Conservation (phyloP, 108 stramenopile genomes). For the Skeletonema tropicum region DNA sequence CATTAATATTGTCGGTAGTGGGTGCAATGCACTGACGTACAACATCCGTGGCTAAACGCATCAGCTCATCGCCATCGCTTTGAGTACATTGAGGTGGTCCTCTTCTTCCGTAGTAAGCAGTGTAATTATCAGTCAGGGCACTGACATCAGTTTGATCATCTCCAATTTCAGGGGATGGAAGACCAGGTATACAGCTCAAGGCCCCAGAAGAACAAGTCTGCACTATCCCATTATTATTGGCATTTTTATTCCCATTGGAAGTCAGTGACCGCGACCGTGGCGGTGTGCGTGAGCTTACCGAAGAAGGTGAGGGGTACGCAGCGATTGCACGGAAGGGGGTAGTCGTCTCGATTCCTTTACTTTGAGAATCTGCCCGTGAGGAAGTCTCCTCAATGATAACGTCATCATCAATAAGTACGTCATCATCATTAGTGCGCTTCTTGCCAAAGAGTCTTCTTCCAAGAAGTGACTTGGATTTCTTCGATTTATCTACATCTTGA, state of each 20-base stretch:
- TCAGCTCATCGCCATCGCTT: background rate
- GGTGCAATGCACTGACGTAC: background rate
- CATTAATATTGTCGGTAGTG: background rate
- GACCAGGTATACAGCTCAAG: background rate
- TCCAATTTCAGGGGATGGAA: background rate
- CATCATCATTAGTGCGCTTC: background rate
- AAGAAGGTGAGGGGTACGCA: background rate
- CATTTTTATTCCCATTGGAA: background rate
- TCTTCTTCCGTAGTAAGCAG: background rate
- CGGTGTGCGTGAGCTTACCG: no score
- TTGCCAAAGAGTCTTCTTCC: background rate
- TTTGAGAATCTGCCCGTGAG: background rate
- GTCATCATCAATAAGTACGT: background rate
- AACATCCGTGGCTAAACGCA: background rate
- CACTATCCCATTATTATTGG: background rate
- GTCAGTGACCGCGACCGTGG: background rate
- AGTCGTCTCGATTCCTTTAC: background rate
- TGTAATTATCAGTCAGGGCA: background rate
- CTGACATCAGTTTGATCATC: background rate
- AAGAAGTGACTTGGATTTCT: background rate
- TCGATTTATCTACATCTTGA: background rate
- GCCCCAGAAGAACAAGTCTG: background rate
- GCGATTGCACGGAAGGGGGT: background rate
- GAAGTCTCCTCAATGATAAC: background rate
- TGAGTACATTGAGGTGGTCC: background rate